Percentiles rank a stretch among this genome's conserved stretches.
Conservation (phyloP, 2,329 filamentous ascomycete genomes). For the Beauveria sp. region DNA sequence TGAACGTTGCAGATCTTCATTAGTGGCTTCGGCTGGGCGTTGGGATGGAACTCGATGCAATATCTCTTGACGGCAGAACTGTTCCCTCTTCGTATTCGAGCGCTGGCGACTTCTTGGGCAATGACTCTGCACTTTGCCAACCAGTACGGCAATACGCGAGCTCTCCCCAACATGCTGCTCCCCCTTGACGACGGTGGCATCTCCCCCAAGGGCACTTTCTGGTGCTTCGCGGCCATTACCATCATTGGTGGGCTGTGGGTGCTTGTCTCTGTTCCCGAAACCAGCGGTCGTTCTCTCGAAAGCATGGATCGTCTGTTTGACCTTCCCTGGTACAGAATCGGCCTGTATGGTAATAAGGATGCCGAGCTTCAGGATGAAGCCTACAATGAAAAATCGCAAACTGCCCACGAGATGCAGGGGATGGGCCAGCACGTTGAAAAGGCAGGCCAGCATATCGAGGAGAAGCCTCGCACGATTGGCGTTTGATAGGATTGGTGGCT, state of each 20-base stretch:
- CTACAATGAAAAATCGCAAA: slow-evolving; percentile 36
- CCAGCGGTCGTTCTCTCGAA: slow-evolving; percentile 56
- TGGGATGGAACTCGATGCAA: slow-evolving; percentile 70
- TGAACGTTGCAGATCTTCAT: slow-evolving; percentile 45
- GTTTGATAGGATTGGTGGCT: neutral
- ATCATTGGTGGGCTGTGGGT: slow-evolving; percentile 62
- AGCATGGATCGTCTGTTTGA: slow-evolving; percentile 66
- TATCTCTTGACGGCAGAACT: slow-evolving; percentile 73
- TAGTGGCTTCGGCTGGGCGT: slow-evolving; percentile 60
- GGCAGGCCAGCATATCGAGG: neutral
- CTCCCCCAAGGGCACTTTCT: slow-evolving; percentile 61
- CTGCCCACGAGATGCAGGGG: slow-evolving; percentile 24
- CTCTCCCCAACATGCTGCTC: slow-evolving; percentile 68
- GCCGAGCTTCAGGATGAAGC: slow-evolving; percentile 39
- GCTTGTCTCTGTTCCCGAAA: slow-evolving; percentile 67
- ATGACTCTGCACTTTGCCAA: slow-evolving; percentile 77
- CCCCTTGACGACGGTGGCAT: slow-evolving; percentile 37
- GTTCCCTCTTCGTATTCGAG: slow-evolving; percentile 67
- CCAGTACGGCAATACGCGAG: slow-evolving; percentile 69
- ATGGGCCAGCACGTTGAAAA: slow-evolving; percentile 29
- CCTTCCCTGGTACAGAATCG: slow-evolving; percentile 69
- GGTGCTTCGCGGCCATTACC: slow-evolving; percentile 66
- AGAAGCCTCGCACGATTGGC: slow-evolving; percentile 5
- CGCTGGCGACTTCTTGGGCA: slow-evolving; percentile 60
- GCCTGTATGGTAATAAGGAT: slow-evolving; percentile 45